Conservation (phyloP, 805 yeast species). For the Kodamaea fukazawae region DNA sequence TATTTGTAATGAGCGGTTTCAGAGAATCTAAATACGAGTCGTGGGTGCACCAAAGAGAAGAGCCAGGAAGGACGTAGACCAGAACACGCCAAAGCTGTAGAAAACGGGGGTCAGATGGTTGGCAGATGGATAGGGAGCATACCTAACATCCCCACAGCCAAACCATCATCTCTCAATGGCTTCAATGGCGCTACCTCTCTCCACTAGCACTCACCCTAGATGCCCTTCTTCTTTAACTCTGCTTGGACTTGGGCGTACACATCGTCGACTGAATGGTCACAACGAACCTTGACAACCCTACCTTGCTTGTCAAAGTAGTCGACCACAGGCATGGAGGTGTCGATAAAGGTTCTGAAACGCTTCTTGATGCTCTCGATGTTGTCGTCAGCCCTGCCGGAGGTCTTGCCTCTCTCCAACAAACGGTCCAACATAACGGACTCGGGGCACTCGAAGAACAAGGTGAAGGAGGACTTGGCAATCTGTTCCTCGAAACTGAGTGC, state of each 20-base stretch:
- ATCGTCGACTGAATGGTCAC: slow-evolving; percentile 76
- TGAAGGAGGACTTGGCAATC: slow-evolving; percentile 66
- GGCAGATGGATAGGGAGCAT: too few relatives aligned
- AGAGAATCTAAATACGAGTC: too few relatives aligned
- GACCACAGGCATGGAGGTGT: slow-evolving; percentile 92
- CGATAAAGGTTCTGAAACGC: slow-evolving; percentile 81
- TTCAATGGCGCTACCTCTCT: too few relatives aligned
- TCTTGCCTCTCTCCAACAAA: slow-evolving; percentile 86
- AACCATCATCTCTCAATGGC: too few relatives aligned
- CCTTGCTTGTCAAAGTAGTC: slow-evolving; percentile 71
- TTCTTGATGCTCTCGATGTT: slow-evolving; percentile 87
- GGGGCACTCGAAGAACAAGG: slow-evolving; percentile 78
- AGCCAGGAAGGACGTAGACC: too few relatives aligned
- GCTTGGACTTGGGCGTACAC: slow-evolving; percentile 69
- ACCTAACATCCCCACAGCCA: too few relatives aligned
- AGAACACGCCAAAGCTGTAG: too few relatives aligned
- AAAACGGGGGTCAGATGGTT: too few relatives aligned
- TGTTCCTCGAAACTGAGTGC: slow-evolving; percentile 87
- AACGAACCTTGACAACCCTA: slow-evolving; percentile 73
- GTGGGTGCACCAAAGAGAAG: too few relatives aligned
- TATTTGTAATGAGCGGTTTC: slow-evolving; percentile 1
- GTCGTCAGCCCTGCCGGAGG: slow-evolving; percentile 92
- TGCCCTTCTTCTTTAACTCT: slow-evolving; percentile 50
- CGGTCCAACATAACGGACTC: slow-evolving; percentile 81
- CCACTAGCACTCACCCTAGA: too few relatives aligned